Conservation (phyloP, 208 protist species). For the Trypanosoma grayi region DNA sequence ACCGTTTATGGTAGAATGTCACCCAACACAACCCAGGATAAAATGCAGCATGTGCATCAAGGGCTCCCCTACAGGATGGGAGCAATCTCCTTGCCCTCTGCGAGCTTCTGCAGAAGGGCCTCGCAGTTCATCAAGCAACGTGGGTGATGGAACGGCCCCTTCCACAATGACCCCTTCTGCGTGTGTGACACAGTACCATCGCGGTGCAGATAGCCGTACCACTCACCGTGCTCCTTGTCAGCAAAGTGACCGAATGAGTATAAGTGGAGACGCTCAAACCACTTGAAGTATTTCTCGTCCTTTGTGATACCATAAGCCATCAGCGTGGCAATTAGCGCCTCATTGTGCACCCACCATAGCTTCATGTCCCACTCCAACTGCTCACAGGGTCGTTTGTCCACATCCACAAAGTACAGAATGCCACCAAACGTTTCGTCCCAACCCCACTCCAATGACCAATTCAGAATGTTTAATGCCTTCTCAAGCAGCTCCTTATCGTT, state of each 20-base stretch:
- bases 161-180: constrained; percentile 13
- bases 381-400: constrained; percentile 12
- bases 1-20: too few species aligned
- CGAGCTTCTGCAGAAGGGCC: not conserved
- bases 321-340: constrained; percentile 18
- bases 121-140: constrained; percentile 15
- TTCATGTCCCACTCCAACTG: constrained; percentile 27
- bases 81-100: not conserved
- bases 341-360: constrained; percentile 26
- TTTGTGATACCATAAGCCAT: constrained; percentile 18
- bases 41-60: too few species aligned
- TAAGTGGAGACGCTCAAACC: constrained; percentile 13
- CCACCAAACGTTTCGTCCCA: constrained; percentile 19
- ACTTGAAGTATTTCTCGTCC: constrained; percentile 13
- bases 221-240: constrained; percentile 21
- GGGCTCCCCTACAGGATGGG: not conserved
- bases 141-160: constrained; percentile 16
- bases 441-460: constrained; percentile 12
- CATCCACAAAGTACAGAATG: constrained; percentile 19
- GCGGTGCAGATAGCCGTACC: constrained; percentile 23
- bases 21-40: not conserved
- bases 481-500: constrained; percentile 14
- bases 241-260: constrained; percentile 23
- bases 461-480: constrained; percentile 20
- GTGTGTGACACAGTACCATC: constrained; percentile 11